Percentiles rank a stretch among this genome's conserved stretches.
Conservation (phyloP, 202 grass and related monocot genomes). For the Zoysia matrella region DNA sequence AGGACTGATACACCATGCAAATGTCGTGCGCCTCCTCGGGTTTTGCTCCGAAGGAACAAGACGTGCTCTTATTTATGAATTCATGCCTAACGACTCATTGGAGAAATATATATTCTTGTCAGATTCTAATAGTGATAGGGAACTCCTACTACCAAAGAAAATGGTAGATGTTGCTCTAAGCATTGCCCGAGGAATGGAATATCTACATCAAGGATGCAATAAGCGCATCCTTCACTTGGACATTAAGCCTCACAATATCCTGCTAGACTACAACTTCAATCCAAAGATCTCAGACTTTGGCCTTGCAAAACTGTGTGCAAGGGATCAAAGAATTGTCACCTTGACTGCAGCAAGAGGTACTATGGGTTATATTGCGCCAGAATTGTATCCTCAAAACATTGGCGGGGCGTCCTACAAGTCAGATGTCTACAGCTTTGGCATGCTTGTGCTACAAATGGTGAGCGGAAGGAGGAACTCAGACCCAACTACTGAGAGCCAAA, state of each 20-base stretch:
- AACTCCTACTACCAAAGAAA: constrained; percentile 22
- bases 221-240: no score
- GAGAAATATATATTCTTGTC: constrained; percentile 58
- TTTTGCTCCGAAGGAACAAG: no score
- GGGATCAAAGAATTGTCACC: no score
- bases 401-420: no score
- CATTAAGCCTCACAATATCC: no score
- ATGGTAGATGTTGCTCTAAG: constrained; percentile 47
- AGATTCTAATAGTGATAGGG: neutral
- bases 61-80: constrained; percentile 48
- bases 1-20: constrained; percentile 69
- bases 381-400: no score
- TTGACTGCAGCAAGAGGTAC: no score
- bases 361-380: no score
- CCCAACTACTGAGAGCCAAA: constrained; percentile 37
- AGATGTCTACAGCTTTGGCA: constrained; percentile 62
- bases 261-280: no score
- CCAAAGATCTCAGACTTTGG: no score
- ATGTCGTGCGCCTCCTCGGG: constrained; percentile 6
- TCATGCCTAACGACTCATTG: constrained; percentile 69
- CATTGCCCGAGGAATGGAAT: constrained; percentile 59
- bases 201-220: no score
- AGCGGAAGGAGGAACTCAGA: constrained; percentile 52
- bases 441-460: constrained; percentile 49
- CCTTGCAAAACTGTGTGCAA: no score